These are phyloP conservation scores for Albizia julibrissin DNA, from an alignment of 306 rosid species.

Conservation along the genomic window DNA sequence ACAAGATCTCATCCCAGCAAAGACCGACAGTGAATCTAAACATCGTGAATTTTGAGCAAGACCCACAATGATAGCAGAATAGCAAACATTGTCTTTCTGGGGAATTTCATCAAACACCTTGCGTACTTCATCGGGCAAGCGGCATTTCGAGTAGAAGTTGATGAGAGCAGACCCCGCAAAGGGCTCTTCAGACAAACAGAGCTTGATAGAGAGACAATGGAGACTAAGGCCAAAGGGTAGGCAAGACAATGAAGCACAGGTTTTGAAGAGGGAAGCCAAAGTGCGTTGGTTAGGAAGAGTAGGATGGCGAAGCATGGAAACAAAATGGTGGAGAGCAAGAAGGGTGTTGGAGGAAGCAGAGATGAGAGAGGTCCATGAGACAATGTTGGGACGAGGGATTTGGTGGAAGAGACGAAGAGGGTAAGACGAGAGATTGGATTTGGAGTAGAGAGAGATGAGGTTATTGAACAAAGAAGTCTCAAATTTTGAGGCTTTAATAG, in stretches of 20 bases:
- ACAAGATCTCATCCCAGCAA: conserved; percentile 51
- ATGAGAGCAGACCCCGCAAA: conserved; percentile 69
- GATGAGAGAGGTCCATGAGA: conserved; percentile 78
- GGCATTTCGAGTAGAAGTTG: conserved; percentile 58
- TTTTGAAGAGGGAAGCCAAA: conserved; percentile 64
- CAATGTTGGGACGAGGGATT: conserved; percentile 68
- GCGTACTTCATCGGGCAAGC: conserved; percentile 47
- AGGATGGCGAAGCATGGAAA: conserved; percentile 82
- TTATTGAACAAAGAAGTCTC: conserved; percentile 50
- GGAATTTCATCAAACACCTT: conserved; percentile 72
- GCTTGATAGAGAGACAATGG: conserved; percentile 69
- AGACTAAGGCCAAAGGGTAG: conserved; percentile 63
- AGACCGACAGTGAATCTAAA: conserved; percentile 46
- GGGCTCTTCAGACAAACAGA: conserved; percentile 50
- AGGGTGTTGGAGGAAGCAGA: conserved; percentile 59
- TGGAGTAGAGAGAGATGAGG: conserved; percentile 67
- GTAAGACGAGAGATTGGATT: conserved; percentile 44
- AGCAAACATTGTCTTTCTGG: conserved; percentile 64
- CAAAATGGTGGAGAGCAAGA: conserved; percentile 60
- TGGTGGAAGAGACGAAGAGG: conserved; percentile 56
- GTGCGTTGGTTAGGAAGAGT: conserved; percentile 77
- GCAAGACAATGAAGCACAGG: conserved; percentile 61
- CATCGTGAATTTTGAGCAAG: conserved; percentile 68
- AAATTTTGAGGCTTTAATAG: conserved; percentile 35
- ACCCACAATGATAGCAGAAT: conserved; percentile 65